Evolutionary conservation across 2,329 filamentous ascomycete species (phyloP).

Genomic region (Epichloe coenophiala): DNA sequence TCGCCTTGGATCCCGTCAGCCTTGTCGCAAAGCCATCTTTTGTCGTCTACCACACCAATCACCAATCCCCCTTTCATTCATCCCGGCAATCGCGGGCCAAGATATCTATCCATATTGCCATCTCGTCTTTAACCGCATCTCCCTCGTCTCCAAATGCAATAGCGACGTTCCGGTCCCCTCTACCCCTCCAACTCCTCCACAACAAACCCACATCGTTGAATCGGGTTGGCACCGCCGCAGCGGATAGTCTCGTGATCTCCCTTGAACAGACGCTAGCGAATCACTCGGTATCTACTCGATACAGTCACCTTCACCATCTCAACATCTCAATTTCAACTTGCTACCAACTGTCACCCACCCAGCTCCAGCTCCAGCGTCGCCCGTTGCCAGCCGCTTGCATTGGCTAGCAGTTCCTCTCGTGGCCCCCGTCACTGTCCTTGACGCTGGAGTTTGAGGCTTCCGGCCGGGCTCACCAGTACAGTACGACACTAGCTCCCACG

Average conservation of each 20-base stretch:
- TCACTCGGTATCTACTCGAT: background rate
- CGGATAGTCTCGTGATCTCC: background rate
- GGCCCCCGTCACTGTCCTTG: slow-evolving; percentile 7
- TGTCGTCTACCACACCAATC: too few relatives aligned
- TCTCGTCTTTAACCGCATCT: background rate
- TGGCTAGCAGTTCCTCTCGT: slow-evolving; percentile 13
- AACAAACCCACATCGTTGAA: slow-evolving; percentile 1
- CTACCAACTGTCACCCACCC: slow-evolving; percentile 2
- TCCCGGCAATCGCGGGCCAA: background rate
- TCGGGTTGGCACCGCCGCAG: background rate
- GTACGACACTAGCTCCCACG: slow-evolving; percentile 5
- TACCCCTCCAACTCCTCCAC: slow-evolving; percentile 4
- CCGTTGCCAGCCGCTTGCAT: slow-evolving; percentile 12
- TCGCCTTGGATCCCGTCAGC: too few relatives aligned
- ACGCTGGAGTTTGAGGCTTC: background rate
- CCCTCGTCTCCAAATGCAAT: background rate
- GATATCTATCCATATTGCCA: background rate
- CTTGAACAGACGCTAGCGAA: background rate
- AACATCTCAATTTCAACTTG: slow-evolving; percentile 1
- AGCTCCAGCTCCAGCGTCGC: slow-evolving; percentile 1
- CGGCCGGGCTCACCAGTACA: background rate
- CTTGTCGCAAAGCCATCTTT: too few relatives aligned
- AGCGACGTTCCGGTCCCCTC: background rate
- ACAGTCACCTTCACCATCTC: slow-evolving; percentile 1
- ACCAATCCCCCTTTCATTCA: background rate